Conservation (phyloP, 257 asterid genomes). For the Solanum paucissectum region DNA sequence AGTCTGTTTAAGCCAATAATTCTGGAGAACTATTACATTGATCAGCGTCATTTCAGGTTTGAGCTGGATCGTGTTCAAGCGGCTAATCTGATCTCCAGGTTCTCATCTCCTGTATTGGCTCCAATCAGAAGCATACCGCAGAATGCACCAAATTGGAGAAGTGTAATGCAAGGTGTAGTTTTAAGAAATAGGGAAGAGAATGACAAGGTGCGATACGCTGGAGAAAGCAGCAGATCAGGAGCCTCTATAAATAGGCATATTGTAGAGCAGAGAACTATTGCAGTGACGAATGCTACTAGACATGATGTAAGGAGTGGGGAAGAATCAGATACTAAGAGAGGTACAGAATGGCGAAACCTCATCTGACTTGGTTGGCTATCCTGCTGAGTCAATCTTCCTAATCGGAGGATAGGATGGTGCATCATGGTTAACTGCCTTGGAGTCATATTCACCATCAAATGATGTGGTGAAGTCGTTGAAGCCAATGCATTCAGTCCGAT, state of each 20-base stretch:
- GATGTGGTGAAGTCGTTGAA: conserved; percentile 49
- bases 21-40: conserved; percentile 50
- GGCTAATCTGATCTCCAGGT: conserved; percentile 34
- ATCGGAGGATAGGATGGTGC: conserved; percentile 77
- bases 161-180: background rate
- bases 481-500: conserved; percentile 49
- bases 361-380: conserved; percentile 24
- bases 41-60: conserved; percentile 46
- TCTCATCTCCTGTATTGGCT: conserved; percentile 34
- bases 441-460: conserved; percentile 48
- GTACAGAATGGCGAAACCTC: conserved; percentile 14
- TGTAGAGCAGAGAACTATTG: conserved; percentile 15
- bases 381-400: conserved; percentile 35
- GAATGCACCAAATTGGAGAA: conserved; percentile 11
- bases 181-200: conserved; percentile 14
- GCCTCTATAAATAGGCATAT: conserved; percentile 6
- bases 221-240: background rate
- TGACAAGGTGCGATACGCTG: conserved; percentile 3
- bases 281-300: conserved; percentile 15
- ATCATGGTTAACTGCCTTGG: conserved; percentile 49
- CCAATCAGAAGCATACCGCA: conserved; percentile 21
- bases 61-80: conserved; percentile 81
- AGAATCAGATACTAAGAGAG: conserved; percentile 13
- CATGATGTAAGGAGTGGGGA: background rate
- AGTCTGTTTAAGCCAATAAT: conserved; percentile 52